phyloP scores from a whole-genome alignment of 257 asterid genomes.

The Vinca minor region DNA sequence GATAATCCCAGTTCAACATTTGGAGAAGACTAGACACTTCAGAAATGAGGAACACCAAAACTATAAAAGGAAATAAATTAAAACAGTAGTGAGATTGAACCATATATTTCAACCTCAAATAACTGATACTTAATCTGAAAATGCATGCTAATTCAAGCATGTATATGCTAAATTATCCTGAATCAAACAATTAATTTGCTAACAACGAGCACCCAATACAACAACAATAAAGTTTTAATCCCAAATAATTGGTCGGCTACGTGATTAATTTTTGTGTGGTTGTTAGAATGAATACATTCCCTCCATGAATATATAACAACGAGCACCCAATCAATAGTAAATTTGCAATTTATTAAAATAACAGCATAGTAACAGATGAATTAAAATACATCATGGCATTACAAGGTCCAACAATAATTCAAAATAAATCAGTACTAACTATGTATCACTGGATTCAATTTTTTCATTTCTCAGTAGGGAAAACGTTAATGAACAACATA shows the following conservation, averaged over 20 bases:
- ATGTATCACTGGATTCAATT: no score
- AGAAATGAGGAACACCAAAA: neutral
- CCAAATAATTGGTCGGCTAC: no score
- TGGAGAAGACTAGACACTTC: neutral
- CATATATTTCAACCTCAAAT: neutral
- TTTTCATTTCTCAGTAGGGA: neutral
- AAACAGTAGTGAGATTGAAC: neutral
- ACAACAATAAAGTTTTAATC: no score
- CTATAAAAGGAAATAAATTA: neutral
- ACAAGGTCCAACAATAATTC: no score
- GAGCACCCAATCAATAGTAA: neutral
- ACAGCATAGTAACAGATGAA: no score
- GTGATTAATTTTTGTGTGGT: no score
- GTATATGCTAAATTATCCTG: neutral
- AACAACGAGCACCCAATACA: no score
- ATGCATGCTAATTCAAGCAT: neutral
- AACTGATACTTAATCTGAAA: no score
- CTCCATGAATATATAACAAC: neutral
- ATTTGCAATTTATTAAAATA: no score
- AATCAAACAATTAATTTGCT: neutral
- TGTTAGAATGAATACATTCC: neutral
- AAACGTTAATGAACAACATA: no score
- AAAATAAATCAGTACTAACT: neutral
- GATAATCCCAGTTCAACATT: neutral
- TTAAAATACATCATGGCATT: no score